Evolutionary conservation across 352 stramenopile genomes (phyloP), one percentile per base, ranked within the genome.

Genomic region (Pythium chondricola): DNA sequence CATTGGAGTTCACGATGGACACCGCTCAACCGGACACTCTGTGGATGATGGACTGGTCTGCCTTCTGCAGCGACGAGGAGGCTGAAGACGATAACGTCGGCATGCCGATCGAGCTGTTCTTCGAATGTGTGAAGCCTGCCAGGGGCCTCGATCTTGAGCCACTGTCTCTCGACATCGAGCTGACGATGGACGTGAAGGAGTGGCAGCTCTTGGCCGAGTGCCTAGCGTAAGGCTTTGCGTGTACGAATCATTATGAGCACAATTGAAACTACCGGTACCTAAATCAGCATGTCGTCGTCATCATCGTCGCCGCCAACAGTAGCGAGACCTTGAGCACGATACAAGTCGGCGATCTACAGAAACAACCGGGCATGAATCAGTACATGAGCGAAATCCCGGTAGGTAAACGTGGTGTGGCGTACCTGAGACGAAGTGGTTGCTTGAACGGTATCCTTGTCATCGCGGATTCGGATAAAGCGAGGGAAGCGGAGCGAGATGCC

Each of bases 401-500:
- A n/a, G n/a, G n/a, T n/a, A n/a, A n/a, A n/a, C n/a, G n/a, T 5
- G 31, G 11, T 26, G 11, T 31, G 13, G 42, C 50, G 44, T 58
- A 99, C 95, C 77, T 99, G 96, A 35, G 97, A 84, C 24, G 93
- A 88, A 2, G 68, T 97, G 6, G 97, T 99, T 9, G 96, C 96
- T 38, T 98, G 70, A 25, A 97, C 92, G 4, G 95, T 83, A 24
- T 85, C 79, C 78, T 99, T 99, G 80, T 99, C 97, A 10, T 98
- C 86, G 24, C 97, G 88, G 37, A 98, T 80, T 25, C 96, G 91
- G 57, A 99, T 86, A 65, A 99, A 98, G 14, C 97, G 88, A 35
- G 97, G 97, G 71, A 99, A 99, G 13, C 97, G 93, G 43, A 99
- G 73, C 6, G 95, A 97, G 63, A 99, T 99, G 20, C 96, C 96